Conservation (phyloP, 345 rosid species). For the Erodium maritimum region DNA sequence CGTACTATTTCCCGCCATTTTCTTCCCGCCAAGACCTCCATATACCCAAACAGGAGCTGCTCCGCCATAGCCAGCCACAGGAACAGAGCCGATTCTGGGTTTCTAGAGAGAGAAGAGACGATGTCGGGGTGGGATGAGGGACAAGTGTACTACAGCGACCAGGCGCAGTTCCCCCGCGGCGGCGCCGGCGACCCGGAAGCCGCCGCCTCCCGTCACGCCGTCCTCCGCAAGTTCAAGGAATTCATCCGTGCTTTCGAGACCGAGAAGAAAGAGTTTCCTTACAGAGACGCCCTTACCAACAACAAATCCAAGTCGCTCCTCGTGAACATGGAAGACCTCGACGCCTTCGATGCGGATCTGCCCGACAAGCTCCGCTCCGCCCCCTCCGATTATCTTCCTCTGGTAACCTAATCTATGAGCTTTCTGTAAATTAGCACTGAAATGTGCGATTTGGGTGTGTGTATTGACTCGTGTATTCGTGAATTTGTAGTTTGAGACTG, state of each 20-base stretch:
- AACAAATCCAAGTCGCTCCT: conserved; percentile 57
- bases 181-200: conserved; percentile 17
- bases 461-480: no score
- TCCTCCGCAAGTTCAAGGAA: conserved; percentile 72
- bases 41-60: no score
- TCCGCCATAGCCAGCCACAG: no score
- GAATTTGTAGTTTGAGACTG: conserved; percentile 60
- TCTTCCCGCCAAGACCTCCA: no score
- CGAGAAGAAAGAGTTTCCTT: conserved; percentile 58
- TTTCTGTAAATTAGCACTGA: background rate
- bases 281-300: conserved; percentile 63
- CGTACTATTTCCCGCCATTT: no score
- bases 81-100: no score
- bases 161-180: conserved; percentile 72
- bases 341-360: conserved; percentile 70
- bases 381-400: conserved; percentile 75
- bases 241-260: conserved; percentile 74
- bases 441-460: background rate
- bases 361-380: conserved; percentile 68
- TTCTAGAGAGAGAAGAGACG: conserved; percentile 3
- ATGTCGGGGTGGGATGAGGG: conserved; percentile 98
- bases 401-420: conserved; percentile 14
- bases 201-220: conserved; percentile 51
- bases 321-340: conserved; percentile 71
- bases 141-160: conserved; percentile 83